Conservation (phyloP, 2,329 filamentous ascomycete species). For the Ophiostoma perfectum region DNA sequence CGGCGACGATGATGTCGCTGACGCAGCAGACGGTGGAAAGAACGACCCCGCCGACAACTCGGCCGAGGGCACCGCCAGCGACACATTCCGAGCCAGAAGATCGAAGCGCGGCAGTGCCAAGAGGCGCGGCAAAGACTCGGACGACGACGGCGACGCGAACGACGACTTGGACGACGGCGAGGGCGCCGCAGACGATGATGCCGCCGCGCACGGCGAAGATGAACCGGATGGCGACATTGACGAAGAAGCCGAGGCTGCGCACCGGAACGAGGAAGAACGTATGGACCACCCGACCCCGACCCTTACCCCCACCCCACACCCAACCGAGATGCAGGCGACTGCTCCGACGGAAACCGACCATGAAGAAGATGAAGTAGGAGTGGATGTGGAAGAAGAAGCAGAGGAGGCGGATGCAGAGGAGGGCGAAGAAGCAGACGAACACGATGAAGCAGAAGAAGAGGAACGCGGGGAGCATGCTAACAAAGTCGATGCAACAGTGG, state of each 20-base stretch:
- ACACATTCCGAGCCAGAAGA: slow-evolving; percentile 37
- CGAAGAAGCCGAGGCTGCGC: slow-evolving; percentile 54
- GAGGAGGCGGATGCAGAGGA: not conserved
- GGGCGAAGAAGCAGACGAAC: not conserved
- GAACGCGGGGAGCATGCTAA: slow-evolving; percentile 12
- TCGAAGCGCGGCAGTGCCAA: slow-evolving; percentile 37
- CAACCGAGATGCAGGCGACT: slow-evolving; percentile 4
- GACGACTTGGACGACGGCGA: slow-evolving; percentile 20
- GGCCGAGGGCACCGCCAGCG: slow-evolving; percentile 33
- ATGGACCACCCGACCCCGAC: slow-evolving; percentile 32
- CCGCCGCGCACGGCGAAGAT: slow-evolving; percentile 46
- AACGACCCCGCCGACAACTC: slow-evolving; percentile 38
- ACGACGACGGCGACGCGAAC: slow-evolving; percentile 27
- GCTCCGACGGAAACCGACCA: not conserved
- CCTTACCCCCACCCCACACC: not conserved
- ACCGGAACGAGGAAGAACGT: slow-evolving; percentile 62
- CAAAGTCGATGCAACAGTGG: slow-evolving; percentile 46
- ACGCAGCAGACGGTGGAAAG: slow-evolving; percentile 27
- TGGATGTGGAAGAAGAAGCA: not conserved
- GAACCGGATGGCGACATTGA: slow-evolving; percentile 53
- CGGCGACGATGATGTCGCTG: slow-evolving; percentile 31
- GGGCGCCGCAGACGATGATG: slow-evolving; percentile 34
- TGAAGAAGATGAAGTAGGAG: not conserved
- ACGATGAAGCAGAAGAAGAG: not conserved
- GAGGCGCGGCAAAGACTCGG: slow-evolving; percentile 25